Base-by-base conservation (phyloP, 2,329 filamentous ascomycete genomes). In the Claviceps sp. region DNA sequence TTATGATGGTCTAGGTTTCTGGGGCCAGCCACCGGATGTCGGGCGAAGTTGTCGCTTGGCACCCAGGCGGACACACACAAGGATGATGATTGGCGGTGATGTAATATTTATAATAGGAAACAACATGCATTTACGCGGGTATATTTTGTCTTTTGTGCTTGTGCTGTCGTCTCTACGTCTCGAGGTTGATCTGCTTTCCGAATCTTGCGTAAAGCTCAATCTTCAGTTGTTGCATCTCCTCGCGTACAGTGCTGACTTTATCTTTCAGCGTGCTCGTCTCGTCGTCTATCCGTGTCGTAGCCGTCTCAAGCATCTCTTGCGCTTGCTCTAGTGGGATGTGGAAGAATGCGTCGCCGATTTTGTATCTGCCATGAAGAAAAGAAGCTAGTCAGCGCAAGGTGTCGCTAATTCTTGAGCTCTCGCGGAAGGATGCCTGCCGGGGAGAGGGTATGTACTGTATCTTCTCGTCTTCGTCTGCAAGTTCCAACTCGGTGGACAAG, bases 301-400 rank as follows among this genome's bases (percentile, higher is more conserved):
- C 85, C 11, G 77, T 70, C 17, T 81, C 74, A 5, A 98, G 82
- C 70, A 97, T 79, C 59, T 91, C 84, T 64, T 96, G 89, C 2
- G 93, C 93, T 65, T 95, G 85, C 48, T 84, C 72, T 16, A 96
- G 78, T 8, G 86, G 84, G 50, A 98, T 72, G 54, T 89, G 86
- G 68, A 97, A 87, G 72, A 97, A 98, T 5, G 89, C 87, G 68
- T 97, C 93, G 58, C 93, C 93, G 53, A 98, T 88, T 71, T 95
- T 95, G 75, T 97, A 97, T 53, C 90, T 96, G 65, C 37, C 37
- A 7, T 26, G 50, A 22, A 45, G 14, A 45, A 50, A 50, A 45
- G 50, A 37, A 39, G 39, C 39, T 50, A 22, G 16, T 52, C n/a
- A 48, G 38, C 41, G 26, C 48, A 2, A 30, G 14, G 14, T 11